Evolutionary conservation across 192 early-diverging fungal species (phyloP), one percentile per base, ranked within the genome.

Genomic region (Chytriomyces sp.): DNA sequence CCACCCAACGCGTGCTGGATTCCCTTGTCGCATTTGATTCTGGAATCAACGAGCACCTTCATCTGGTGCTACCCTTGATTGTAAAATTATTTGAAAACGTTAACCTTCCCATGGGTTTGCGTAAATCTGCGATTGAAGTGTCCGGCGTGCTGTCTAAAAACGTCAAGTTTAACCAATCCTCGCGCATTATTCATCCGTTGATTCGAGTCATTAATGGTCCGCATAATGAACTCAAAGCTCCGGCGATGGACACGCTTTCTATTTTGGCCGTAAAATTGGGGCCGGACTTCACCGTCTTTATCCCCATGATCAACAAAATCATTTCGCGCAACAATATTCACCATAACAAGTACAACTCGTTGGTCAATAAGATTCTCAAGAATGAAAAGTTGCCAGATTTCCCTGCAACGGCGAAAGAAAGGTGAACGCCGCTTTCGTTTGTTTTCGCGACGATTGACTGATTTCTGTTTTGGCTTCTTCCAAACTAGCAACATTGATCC

Each of bases 11-110:
- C 45, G 90, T 91, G 0, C 69, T 95, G 7, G 85, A 92, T 46
- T 91, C 91, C 6, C 86, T 95, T 61, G 83, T 87, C 8, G 88
- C 91, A 11, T 88, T 95, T 76, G 89, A 90, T 7, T 82, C 91
- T 3, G 47, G 92, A 5, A 81, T 94, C 70, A 92, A 95, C 66
- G 93, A 91, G 75, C 94, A 94, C 69, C 84, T 96, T 82, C 91
- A 93, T 75, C 79, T 96, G 28, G 87, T 95, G 13, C 87, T 95
- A 61, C 94, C 93, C 1, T 84, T 86, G 1, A 81, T 95, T 13
- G 87, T 95, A 44, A 82, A 86, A 61, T 82, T 91, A 18, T 88
- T 95, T 79, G 92, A 95, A 67, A 88, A 85, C 45, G 78, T 82
- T 3, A 87, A 85, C 46, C 82, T 82, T 5, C 88, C 89, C 0